Conservation (phyloP, 257 asterid species). For the Nicotiana undulata region DNA sequence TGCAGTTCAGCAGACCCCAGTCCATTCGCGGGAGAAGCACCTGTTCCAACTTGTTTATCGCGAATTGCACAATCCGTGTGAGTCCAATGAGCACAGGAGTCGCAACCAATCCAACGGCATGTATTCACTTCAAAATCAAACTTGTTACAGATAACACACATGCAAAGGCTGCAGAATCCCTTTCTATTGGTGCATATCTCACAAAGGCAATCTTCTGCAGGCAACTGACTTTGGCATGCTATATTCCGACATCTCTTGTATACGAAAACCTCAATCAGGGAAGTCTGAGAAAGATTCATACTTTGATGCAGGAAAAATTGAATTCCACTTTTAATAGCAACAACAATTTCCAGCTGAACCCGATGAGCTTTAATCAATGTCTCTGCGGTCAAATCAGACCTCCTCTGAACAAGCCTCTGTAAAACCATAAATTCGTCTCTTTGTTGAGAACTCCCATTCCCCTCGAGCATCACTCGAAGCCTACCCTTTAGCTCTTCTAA, state of each 20-base stretch:
- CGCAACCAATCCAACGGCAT: slow-evolving; percentile 94
- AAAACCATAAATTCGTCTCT: slow-evolving; percentile 71
- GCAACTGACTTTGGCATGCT: slow-evolving; percentile 72
- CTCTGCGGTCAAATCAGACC: slow-evolving; percentile 78
- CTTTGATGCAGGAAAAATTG: slow-evolving; percentile 92
- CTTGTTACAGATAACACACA: slow-evolving; percentile 88
- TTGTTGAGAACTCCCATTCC: slow-evolving; percentile 77
- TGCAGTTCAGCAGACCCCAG: slow-evolving; percentile 70
- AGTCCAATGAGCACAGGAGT: slow-evolving; percentile 93
- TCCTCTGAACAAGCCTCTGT: slow-evolving; percentile 77
- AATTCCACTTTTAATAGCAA: slow-evolving; percentile 76
- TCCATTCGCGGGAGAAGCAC: slow-evolving; percentile 53
- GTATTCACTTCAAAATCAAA: slow-evolving; percentile 95
- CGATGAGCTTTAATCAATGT: slow-evolving; percentile 57
- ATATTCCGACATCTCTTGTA: slow-evolving; percentile 85
- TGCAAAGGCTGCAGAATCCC: slow-evolving; percentile 96
- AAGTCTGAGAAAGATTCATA: slow-evolving; percentile 82
- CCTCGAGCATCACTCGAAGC: slow-evolving; percentile 80
- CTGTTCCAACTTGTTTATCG: slow-evolving; percentile 72
- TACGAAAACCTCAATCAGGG: slow-evolving; percentile 70
- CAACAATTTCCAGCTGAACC: slow-evolving; percentile 78
- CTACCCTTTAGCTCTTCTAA: slow-evolving; percentile 70
- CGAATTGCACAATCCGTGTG: slow-evolving; percentile 95
- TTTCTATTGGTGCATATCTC: slow-evolving; percentile 67
- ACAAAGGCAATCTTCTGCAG: slow-evolving; percentile 77